Percentiles rank a stretch among this genome's conserved stretches.
phyloP scores from a whole-genome alignment of 495 filamentous ascomycete genomes.

The Pyrenula aspistea region DNA sequence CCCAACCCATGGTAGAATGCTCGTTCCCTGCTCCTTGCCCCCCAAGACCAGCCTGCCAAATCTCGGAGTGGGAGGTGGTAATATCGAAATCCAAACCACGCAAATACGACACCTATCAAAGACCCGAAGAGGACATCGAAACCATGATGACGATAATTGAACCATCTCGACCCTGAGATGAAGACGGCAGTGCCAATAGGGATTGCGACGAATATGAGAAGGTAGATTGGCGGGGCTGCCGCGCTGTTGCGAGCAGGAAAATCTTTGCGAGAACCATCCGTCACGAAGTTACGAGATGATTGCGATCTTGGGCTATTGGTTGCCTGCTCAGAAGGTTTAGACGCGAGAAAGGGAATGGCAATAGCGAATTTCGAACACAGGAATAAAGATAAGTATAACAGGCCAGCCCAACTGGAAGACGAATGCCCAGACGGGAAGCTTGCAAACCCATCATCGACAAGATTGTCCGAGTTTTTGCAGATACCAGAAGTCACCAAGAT shows the following conservation, averaged over 20 bases:
- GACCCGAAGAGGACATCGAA: conserved; percentile 54
- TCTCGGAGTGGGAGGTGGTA: conserved; percentile 57
- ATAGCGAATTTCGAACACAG: conserved; percentile 52
- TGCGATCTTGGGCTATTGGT: conserved; percentile 6
- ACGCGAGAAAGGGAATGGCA: conserved; percentile 47
- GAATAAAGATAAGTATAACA: conserved; percentile 53
- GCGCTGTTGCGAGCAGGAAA: conserved; percentile 29
- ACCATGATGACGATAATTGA: conserved; percentile 49
- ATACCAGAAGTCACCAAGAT: conserved; percentile 40
- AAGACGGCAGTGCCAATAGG: conserved; percentile 47
- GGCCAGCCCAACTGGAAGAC: conserved; percentile 50
- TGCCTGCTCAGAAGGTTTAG: conserved; percentile 14
- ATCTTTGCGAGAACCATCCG: background rate
- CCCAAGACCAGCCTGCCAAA: conserved; percentile 45
- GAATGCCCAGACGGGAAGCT: conserved; percentile 60
- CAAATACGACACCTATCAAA: conserved; percentile 40
- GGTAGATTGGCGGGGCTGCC: conserved; percentile 46
- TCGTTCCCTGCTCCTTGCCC: conserved; percentile 22
- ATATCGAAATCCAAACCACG: conserved; percentile 47
- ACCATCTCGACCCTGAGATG: conserved; percentile 50
- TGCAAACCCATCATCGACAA: conserved; percentile 46
- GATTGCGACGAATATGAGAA: conserved; percentile 42
- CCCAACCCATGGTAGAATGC: conserved; percentile 53
- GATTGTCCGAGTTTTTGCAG: conserved; percentile 29
- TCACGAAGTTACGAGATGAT: background rate